phyloP scores from a whole-genome alignment of 306 rosid genomes.

The Malus asiatica region DNA sequence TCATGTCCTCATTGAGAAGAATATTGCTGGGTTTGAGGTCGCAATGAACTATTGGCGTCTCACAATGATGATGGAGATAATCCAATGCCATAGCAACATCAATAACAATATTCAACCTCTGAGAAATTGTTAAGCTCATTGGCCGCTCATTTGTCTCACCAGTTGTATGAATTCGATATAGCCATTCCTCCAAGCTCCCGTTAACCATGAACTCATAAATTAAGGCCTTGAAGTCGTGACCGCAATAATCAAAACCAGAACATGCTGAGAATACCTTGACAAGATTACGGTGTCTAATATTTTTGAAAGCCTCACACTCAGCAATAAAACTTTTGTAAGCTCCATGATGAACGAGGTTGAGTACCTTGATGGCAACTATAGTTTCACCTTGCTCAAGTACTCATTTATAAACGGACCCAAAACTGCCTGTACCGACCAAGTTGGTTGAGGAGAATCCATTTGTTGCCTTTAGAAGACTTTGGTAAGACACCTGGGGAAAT shows the following conservation, averaged over 20 bases:
- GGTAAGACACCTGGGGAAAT: background rate
- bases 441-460: constrained; percentile 12
- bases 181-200: constrained; percentile 26
- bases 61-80: constrained; percentile 27
- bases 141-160: background rate
- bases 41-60: constrained; percentile 19
- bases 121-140: constrained; percentile 10
- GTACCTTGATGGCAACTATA: constrained; percentile 29
- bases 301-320: constrained; percentile 28
- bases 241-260: constrained; percentile 8
- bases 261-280: constrained; percentile 28
- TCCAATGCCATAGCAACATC: constrained; percentile 33
- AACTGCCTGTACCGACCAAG: constrained; percentile 27
- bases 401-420: constrained; percentile 33
- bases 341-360: constrained; percentile 26
- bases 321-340: constrained; percentile 35
- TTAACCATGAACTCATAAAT: constrained; percentile 35
- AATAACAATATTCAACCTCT: constrained; percentile 20
- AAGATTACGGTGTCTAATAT: constrained; percentile 33
- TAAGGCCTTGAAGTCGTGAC: constrained; percentile 30
- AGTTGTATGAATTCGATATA: constrained; percentile 5
- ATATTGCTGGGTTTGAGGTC: constrained; percentile 28
- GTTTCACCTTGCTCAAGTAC: constrained; percentile 1
- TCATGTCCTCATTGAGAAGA: constrained; percentile 19
- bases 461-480: background rate